A percentile compares a stretch with the other conserved stretches of the same genome.
These are phyloP conservation scores for Arachnopeziza araneosa DNA, from an alignment of 2,329 filamentous ascomycete genomes.

Conservation along the genomic window DNA sequence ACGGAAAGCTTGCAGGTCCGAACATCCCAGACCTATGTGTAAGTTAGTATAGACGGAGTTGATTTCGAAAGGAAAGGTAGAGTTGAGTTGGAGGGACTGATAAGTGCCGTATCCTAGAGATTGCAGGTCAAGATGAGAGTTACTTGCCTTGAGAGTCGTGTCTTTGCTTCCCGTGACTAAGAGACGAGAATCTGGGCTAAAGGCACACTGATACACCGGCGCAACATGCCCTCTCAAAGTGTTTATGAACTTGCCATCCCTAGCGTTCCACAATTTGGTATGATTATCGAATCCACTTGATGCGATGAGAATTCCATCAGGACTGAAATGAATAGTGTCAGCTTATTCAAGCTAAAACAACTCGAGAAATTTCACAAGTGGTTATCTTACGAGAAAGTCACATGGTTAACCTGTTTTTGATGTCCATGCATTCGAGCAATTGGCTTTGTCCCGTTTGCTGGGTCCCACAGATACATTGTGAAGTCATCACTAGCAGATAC, in stretches of 20 bases:
- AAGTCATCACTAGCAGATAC: slow-evolving; percentile 93
- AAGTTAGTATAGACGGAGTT: no score
- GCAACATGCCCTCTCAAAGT: slow-evolving; percentile 86
- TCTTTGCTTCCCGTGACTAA: slow-evolving; percentile 87
- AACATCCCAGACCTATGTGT: slow-evolving; percentile 76
- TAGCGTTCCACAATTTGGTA: slow-evolving; percentile 84
- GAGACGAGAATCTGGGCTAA: slow-evolving; percentile 86
- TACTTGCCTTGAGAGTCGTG: slow-evolving; percentile 58
- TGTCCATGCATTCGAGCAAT: slow-evolving; percentile 87
- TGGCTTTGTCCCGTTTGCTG: slow-evolving; percentile 71
- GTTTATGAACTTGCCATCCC: slow-evolving; percentile 72
- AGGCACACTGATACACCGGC: slow-evolving; percentile 87
- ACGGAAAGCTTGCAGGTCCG: slow-evolving; percentile 71
- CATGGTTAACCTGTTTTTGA: slow-evolving; percentile 94
- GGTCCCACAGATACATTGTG: slow-evolving; percentile 95
- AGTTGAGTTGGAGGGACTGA: no score
- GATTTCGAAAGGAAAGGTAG: no score
- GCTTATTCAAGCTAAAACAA: background rate
- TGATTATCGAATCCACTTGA: slow-evolving; percentile 92
- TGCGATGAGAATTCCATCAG: slow-evolving; percentile 81
- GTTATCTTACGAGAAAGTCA: slow-evolving; percentile 63
- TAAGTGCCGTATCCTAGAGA: no score
- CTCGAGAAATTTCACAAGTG: background rate
- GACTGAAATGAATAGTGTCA: slow-evolving; percentile 29
- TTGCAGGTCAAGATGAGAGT: no score